These are phyloP conservation scores for Boletus pseudopeckii DNA, from an alignment of 768 basidiomycete species.

Conservation along the genomic window DNA sequence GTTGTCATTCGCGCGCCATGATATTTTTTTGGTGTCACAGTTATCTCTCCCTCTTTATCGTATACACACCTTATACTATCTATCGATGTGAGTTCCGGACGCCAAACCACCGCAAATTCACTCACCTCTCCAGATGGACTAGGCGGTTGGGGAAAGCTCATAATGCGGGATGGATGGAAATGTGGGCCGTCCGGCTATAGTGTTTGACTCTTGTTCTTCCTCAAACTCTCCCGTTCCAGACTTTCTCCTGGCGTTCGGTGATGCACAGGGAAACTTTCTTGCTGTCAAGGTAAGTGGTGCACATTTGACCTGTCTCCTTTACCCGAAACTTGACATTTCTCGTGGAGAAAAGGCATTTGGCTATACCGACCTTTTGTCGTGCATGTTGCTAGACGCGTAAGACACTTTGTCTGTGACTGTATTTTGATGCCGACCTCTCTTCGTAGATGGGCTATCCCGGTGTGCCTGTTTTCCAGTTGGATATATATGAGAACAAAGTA, in stretches of 20 bases:
- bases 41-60: constrained; percentile 66
- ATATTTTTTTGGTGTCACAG: constrained; percentile 34
- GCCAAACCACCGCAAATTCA: background rate
- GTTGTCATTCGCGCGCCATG: background rate
- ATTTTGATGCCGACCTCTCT: background rate
- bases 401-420: constrained; percentile 11
- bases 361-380: constrained; percentile 83
- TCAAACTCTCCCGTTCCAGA: constrained; percentile 41
- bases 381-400: constrained; percentile 88
- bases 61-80: constrained; percentile 88
- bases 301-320: background rate
- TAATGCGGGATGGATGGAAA: constrained; percentile 83
- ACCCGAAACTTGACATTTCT: background rate
- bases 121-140: constrained; percentile 57
- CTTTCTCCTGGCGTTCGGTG: constrained; percentile 71
- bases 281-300: constrained; percentile 59
- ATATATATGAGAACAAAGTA: constrained; percentile 74
- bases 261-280: constrained; percentile 83
- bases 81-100: constrained; percentile 61
- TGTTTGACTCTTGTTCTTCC: background rate
- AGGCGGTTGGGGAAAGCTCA: constrained; percentile 71
- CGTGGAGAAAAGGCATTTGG: constrained; percentile 55
- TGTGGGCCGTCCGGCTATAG: constrained; percentile 43
- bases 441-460: constrained; percentile 79
- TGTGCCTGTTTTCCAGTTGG: constrained; percentile 79